Conservation (phyloP, 2,329 filamentous ascomycete species). For the Beauveria sp. region DNA sequence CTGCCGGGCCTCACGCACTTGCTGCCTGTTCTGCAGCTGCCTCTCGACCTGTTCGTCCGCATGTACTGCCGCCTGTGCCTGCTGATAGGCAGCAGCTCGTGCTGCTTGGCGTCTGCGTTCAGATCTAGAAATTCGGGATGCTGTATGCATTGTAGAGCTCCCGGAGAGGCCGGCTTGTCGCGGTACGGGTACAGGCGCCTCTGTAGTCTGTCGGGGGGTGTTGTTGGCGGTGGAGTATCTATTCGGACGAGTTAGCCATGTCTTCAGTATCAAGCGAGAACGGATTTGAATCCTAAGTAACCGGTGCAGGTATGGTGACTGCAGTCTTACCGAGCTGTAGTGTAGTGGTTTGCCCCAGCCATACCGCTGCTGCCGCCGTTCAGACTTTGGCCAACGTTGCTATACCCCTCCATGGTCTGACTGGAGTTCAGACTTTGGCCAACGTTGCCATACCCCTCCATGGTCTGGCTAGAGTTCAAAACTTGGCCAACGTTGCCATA, state of each 20-base stretch:
- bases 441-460: not conserved
- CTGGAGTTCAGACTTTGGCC: not conserved
- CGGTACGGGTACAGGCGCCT: not conserved
- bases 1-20: not conserved
- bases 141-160: not conserved
- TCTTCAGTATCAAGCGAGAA: not conserved
- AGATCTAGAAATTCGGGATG: not conserved
- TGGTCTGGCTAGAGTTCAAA: not conserved
- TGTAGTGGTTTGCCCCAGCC: not conserved
- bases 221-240: no score
- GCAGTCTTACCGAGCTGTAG: not conserved
- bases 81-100: not conserved
- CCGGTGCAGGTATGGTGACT: not conserved
- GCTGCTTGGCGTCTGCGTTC: not conserved
- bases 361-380: not conserved
- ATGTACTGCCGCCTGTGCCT: not conserved
- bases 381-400: not conserved
- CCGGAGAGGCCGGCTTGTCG: not conserved
- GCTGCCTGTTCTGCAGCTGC: not conserved
- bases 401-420: not conserved
- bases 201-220: not conserved
- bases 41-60: not conserved
- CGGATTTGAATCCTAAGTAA: not conserved
- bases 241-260: not conserved
- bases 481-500: not conserved